Conservation (phyloP, 1,284 basidiomycete species). For the Agroathelia rolfsii region DNA sequence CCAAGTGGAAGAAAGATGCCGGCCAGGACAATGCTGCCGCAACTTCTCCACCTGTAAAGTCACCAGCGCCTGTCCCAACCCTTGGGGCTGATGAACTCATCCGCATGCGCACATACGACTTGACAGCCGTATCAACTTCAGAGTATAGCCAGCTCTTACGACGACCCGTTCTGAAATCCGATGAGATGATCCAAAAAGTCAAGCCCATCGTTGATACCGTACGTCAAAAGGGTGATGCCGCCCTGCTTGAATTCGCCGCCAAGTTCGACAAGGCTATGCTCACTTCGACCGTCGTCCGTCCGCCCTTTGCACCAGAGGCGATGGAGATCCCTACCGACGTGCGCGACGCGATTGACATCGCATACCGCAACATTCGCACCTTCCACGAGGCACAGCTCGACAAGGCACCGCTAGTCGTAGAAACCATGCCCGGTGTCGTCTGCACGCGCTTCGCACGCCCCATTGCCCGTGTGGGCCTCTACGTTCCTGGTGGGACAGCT, state of each 20-base stretch:
- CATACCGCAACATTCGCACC: slow-evolving; percentile 86
- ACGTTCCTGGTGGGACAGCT: slow-evolving; percentile 96
- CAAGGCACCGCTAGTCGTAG: slow-evolving; percentile 67
- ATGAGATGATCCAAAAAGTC: slow-evolving; percentile 92
- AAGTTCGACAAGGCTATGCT: slow-evolving; percentile 85
- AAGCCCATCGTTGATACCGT: slow-evolving; percentile 92
- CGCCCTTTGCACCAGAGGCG: slow-evolving; percentile 53
- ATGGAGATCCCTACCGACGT: slow-evolving; percentile 58
- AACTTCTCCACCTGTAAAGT: slow-evolving; percentile 18
- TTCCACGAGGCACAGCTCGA: slow-evolving; percentile 86
- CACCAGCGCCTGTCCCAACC: slow-evolving; percentile 19
- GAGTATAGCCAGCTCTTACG: slow-evolving; percentile 69
- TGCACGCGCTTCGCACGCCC: slow-evolving; percentile 91
- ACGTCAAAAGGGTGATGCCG: slow-evolving; percentile 76
- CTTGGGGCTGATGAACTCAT: slow-evolving; percentile 38
- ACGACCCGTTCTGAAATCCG: slow-evolving; percentile 86
- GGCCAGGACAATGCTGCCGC: slow-evolving; percentile 17
- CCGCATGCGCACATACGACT: slow-evolving; percentile 66
- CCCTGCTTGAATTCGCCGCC: slow-evolving; percentile 82
- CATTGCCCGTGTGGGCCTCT: slow-evolving; percentile 91
- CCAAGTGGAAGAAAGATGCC: slow-evolving; percentile 53
- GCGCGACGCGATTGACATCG: slow-evolving; percentile 80
- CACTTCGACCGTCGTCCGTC: slow-evolving; percentile 49
- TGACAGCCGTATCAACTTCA: slow-evolving; percentile 41
- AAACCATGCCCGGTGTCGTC: slow-evolving; percentile 97